Evolutionary conservation across 768 basidiomycete genomes (phyloP).

Genomic region (Suillus decipiens): DNA sequence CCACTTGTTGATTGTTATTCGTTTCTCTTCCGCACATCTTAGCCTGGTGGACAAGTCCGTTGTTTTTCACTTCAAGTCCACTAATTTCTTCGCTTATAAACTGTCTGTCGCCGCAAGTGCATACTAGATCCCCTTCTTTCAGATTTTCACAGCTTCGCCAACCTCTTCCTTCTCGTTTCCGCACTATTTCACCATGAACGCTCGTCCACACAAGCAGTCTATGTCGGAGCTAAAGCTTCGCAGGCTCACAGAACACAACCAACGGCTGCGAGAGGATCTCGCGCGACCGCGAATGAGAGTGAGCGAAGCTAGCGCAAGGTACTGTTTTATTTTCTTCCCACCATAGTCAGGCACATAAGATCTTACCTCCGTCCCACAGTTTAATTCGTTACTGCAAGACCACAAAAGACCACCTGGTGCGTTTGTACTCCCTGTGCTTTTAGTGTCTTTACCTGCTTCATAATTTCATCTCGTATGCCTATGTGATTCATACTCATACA

Average conservation of each 20-base stretch:
- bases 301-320: constrained; percentile 91
- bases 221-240: constrained; percentile 98
- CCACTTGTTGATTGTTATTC: constrained; percentile 8
- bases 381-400: constrained; percentile 93
- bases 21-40: constrained; percentile 12
- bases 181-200: constrained; percentile 52
- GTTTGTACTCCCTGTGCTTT: constrained; percentile 30
- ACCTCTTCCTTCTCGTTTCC: constrained; percentile 7
- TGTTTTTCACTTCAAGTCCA: constrained; percentile 18
- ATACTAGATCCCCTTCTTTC: background rate
- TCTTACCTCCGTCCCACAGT: constrained; percentile 41
- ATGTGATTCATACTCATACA: background rate
- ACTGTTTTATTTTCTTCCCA: constrained; percentile 27
- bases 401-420: constrained; percentile 85
- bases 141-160: constrained; percentile 2
- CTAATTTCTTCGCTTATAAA: constrained; percentile 17
- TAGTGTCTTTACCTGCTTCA: background rate
- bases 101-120: background rate
- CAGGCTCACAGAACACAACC: constrained; percentile 91
- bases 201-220: constrained; percentile 85
- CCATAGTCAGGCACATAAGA: constrained; percentile 5
- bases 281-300: constrained; percentile 86
- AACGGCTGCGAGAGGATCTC: constrained; percentile 86
- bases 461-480: background rate
- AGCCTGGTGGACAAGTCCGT: constrained; percentile 14